Evolutionary conservation across 2,329 filamentous ascomycete species (phyloP).

Genomic region (Monilinia aucupariae): DNA sequence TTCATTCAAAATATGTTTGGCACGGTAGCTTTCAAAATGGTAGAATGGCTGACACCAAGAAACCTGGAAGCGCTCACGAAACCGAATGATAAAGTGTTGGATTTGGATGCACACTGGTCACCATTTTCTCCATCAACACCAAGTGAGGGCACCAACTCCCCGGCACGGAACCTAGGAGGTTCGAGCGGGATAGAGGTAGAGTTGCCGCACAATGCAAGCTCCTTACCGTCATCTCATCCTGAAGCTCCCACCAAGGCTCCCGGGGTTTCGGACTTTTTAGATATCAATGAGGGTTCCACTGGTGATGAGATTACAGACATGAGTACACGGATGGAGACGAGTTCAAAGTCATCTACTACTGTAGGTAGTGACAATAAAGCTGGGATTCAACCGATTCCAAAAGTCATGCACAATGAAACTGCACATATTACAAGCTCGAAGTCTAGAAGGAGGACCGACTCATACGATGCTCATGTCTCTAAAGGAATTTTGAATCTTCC

Average conservation of each 20-base stretch:
- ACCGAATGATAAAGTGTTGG: conserved; percentile 8
- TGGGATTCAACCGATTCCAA: conserved; percentile 9
- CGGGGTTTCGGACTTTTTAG: not conserved
- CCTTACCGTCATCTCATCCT: not conserved
- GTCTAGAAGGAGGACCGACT: conserved; percentile 22
- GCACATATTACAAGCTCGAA: conserved; percentile 13
- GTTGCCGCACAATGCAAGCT: not conserved
- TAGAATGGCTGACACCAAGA: conserved; percentile 63
- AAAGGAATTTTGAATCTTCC: conserved; percentile 27
- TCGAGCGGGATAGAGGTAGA: not conserved
- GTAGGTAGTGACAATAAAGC: conserved; percentile 7
- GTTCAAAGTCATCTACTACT: not conserved
- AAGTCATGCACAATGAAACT: conserved; percentile 15
- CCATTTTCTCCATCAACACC: not conserved
- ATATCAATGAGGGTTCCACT: not conserved
- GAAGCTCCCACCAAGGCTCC: not conserved
- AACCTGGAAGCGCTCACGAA: conserved; percentile 31
- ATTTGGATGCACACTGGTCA: not conserved
- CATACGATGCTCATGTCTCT: conserved; percentile 26
- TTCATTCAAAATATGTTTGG: conserved; percentile 62
- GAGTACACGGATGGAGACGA: not conserved
- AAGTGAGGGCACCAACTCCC: conserved; percentile 2
- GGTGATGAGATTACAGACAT: not conserved
- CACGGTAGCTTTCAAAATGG: conserved; percentile 62
- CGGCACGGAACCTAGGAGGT: conserved; percentile 7